A percentile compares a stretch with the other conserved stretches of the same genome.
Evolutionary conservation across 2,329 filamentous ascomycete species (phyloP).

Genomic region (Pseudonectria foliicola): DNA sequence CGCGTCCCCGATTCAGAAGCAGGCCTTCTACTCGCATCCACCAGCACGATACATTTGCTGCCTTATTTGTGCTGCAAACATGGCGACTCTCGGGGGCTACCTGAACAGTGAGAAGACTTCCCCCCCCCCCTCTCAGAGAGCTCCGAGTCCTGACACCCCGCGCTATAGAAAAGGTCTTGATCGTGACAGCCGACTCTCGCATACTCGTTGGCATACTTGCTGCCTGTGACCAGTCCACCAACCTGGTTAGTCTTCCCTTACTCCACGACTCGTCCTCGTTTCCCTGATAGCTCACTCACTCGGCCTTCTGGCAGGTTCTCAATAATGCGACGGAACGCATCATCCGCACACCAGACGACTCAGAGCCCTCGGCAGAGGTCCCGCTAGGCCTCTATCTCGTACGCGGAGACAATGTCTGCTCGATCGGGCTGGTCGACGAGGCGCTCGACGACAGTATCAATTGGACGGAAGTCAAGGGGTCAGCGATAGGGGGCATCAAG

Average conservation of each 20-base stretch:
- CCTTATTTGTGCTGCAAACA: slow-evolving; percentile 13
- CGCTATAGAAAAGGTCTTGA: slow-evolving; percentile 72
- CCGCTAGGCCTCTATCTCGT: slow-evolving; percentile 86
- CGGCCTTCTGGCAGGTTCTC: slow-evolving; percentile 52
- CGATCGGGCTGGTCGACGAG: slow-evolving; percentile 86
- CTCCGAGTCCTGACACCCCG: not conserved
- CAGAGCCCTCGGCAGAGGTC: slow-evolving; percentile 71
- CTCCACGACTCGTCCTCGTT: not conserved
- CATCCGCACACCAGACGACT: slow-evolving; percentile 78
- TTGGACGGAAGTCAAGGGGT: slow-evolving; percentile 84
- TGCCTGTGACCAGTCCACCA: slow-evolving; percentile 85
- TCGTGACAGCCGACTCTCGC: slow-evolving; percentile 87
- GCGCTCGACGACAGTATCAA: slow-evolving; percentile 83
- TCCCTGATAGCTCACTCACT: slow-evolving; percentile 12
- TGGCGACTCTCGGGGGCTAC: slow-evolving; percentile 39
- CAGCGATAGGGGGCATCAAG: slow-evolving; percentile 77
- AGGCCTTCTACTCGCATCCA: not conserved
- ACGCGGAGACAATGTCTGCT: slow-evolving; percentile 87
- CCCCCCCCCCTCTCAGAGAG: slow-evolving; percentile 3
- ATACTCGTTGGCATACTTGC: slow-evolving; percentile 77
- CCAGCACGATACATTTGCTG: slow-evolving; percentile 2
- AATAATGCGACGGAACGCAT: slow-evolving; percentile 80
- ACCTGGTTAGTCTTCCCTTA: slow-evolving; percentile 50
- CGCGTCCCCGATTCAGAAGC: too few relatives aligned
- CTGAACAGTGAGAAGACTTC: slow-evolving; percentile 33